These are phyloP conservation scores for Papilionanthe hybrid DNA, from an alignment of 116 monocot species.

Conservation along the genomic window DNA sequence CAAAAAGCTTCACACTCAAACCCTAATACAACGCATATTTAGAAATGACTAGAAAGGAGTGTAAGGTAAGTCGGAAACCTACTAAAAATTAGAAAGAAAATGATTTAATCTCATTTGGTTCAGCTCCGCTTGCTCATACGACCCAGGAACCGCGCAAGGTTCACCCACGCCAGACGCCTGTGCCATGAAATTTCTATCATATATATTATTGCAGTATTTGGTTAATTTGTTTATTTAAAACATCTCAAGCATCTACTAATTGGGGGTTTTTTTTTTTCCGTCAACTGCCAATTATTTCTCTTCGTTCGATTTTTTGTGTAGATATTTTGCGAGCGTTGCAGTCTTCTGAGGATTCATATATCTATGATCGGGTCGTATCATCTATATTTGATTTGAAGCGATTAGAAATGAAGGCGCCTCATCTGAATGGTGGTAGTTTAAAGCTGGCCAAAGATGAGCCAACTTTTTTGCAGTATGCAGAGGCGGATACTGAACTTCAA, in stretches of 20 bases:
- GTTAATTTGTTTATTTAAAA: not conserved
- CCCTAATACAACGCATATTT: no score
- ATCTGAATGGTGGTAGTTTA: constrained; percentile 26
- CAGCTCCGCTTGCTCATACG: no score
- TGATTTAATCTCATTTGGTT: no score
- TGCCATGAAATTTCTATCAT: not conserved
- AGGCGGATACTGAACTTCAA: constrained; percentile 48
- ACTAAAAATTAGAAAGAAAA: no score
- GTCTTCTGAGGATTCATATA: constrained; percentile 85
- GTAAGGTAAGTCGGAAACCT: no score
- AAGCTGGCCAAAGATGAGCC: constrained; percentile 35
- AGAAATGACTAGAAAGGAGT: no score
- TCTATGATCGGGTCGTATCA: constrained; percentile 78
- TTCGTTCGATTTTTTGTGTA: constrained; percentile 21
- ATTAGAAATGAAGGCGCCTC: constrained; percentile 41
- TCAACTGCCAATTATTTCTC: not conserved
- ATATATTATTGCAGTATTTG: not conserved
- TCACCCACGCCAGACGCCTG: no score
- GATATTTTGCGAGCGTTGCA: constrained; percentile 85
- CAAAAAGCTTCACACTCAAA: no score
- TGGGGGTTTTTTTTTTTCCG: not conserved
- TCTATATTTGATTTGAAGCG: constrained; percentile 86
- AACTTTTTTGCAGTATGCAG: constrained; percentile 37
- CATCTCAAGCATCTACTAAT: not conserved
- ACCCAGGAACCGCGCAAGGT: no score